Conservation (phyloP, 1,284 basidiomycete genomes). For the Xerocomus minutiporus region DNA sequence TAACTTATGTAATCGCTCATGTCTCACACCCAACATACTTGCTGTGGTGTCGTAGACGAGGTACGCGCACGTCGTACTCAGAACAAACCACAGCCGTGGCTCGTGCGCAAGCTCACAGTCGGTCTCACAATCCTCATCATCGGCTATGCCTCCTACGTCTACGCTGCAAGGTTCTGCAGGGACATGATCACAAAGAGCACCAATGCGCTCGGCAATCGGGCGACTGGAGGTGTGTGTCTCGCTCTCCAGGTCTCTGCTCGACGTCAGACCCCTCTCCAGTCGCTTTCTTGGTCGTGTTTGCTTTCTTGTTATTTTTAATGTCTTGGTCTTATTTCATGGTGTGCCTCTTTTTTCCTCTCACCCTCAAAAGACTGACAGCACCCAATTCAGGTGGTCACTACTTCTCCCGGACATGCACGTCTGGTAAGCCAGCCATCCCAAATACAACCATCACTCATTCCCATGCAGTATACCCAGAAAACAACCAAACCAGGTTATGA, state of each 20-base stretch:
- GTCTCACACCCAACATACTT: slow-evolving; percentile 15
- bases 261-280: slow-evolving; percentile 35
- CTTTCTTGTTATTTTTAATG: slow-evolving; percentile 48
- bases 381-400: slow-evolving; percentile 41
- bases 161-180: slow-evolving; percentile 54
- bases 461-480: slow-evolving; percentile 23
- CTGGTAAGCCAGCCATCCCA: slow-evolving; percentile 36
- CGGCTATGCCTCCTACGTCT: slow-evolving; percentile 53
- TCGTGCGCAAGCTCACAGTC: slow-evolving; percentile 47
- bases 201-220: slow-evolving; percentile 38
- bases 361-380: background rate
- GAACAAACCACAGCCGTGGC: slow-evolving; percentile 42
- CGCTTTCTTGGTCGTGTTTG: slow-evolving; percentile 47
- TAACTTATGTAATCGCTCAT: slow-evolving; percentile 26
- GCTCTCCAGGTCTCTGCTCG: background rate
- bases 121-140: slow-evolving; percentile 39
- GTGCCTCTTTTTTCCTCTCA: slow-evolving; percentile 6
- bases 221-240: slow-evolving; percentile 46
- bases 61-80: slow-evolving; percentile 10
- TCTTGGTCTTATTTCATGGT: slow-evolving; percentile 57
- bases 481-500: slow-evolving; percentile 24
- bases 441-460: slow-evolving; percentile 2
- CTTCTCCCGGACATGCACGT: slow-evolving; percentile 52
- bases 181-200: slow-evolving; percentile 46
- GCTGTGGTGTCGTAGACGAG: slow-evolving; percentile 29